Evolutionary conservation across 305 asterid genomes (phyloP), one percentile per base, ranked within the genome.

Genomic region (Ruellia speciosa): DNA sequence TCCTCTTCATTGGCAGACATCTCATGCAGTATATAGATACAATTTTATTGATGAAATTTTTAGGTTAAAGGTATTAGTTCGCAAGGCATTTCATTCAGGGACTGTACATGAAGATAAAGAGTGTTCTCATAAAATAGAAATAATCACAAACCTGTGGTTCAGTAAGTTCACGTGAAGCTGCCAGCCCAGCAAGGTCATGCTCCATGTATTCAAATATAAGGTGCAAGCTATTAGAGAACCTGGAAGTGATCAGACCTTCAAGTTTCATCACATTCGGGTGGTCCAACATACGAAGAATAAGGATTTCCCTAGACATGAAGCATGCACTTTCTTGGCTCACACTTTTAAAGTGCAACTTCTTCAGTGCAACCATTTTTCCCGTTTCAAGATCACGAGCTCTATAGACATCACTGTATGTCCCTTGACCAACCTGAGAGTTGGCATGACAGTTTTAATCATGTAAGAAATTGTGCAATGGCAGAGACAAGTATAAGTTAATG

Each of bases 131-230:
- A 0, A 11, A n/a, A 12, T 2, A 0, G 5, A 11, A 12, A 12
- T 4, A 1, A 4, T 43, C 2, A n/a, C 49, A 43, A 18, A 81
- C 89, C 89, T 82, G 90, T 49, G 90, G 54, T 66, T 79, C 81
- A 9, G 86, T 75, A 46, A 82, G 79, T 49, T 65, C 77, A 20
- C 73, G 70, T 31, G 87, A 77, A 56, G 76, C 77, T 35, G 66
- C 61, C 58, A 82, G 90, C 18, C 90, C 86, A 33, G 82, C 68
- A 52, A 82, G 90, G 72, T 82, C 90, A 56, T 82, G 90, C 62
- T 82, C 87, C 90, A 82, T 82, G 69, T 82, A 82, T 52, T 79
- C 87, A 45, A 82, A 82, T 49, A 79, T 82, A 56, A 82, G 90
- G 63, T 79, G 75, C 54, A 82, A 53, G 69, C 68, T 75, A 70